A percentile compares a stretch with the other conserved stretches of the same genome.
Conservation (phyloP, 257 asterid genomes). For the Solanum tacnaense region DNA sequence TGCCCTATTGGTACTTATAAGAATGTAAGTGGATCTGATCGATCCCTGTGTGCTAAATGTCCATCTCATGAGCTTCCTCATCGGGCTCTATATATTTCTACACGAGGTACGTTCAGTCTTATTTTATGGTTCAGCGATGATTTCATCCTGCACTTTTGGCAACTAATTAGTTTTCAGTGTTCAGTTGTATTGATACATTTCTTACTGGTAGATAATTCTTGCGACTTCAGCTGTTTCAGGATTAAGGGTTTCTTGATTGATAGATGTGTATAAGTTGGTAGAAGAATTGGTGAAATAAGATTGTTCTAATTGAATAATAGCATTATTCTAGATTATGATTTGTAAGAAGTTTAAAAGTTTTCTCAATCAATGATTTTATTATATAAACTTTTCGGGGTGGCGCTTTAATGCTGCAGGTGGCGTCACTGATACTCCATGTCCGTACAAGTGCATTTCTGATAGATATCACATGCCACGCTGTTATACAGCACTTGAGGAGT, state of each 20-base stretch:
- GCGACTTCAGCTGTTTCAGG: not conserved
- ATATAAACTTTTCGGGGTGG: not conserved
- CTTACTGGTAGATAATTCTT: not conserved
- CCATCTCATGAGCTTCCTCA: conserved; percentile 63
- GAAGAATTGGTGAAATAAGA: not conserved
- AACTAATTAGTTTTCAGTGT: not conserved
- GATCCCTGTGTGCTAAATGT: conserved; percentile 53
- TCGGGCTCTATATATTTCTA: conserved; percentile 52
- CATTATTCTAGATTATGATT: not conserved
- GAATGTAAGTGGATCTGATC: conserved; percentile 63
- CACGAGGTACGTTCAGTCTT: conserved; percentile 45
- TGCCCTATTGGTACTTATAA: conserved; percentile 88
- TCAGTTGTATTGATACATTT: not conserved
- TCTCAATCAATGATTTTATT: not conserved
- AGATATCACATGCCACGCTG: conserved; percentile 82
- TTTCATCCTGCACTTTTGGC: not conserved
- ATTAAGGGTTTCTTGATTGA: not conserved
- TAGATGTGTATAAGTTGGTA: not conserved
- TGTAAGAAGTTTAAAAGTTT: not conserved
- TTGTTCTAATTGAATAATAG: not conserved
- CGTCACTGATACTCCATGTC: conserved; percentile 62
- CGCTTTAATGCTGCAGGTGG: conserved; percentile 43
- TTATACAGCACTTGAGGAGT: conserved; percentile 80
- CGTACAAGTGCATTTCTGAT: conserved; percentile 80
- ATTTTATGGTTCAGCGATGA: not conserved